Percentiles rank a stretch among this genome's conserved stretches.
Conservation (phyloP, 768 basidiomycete genomes). For the Gymnopilus dilepis region DNA sequence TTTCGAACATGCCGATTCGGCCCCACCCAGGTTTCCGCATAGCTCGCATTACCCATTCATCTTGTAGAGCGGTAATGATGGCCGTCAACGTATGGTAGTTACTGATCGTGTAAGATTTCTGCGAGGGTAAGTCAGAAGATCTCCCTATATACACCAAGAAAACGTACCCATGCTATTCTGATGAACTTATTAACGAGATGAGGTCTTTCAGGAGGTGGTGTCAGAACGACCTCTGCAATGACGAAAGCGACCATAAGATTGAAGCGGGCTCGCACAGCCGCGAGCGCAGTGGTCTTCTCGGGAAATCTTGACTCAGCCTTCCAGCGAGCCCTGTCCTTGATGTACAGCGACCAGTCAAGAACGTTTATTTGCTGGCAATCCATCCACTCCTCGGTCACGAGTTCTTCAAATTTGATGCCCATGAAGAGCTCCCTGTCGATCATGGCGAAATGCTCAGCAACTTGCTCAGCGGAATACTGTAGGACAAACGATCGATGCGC, state of each 20-base stretch:
- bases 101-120: slow-evolving; percentile 83
- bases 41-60: slow-evolving; percentile 67
- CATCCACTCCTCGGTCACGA: slow-evolving; percentile 78
- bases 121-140: slow-evolving; percentile 11
- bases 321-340: slow-evolving; percentile 74
- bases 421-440: slow-evolving; percentile 90
- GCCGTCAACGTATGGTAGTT: slow-evolving; percentile 84
- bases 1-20: slow-evolving; percentile 72
- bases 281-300: slow-evolving; percentile 73
- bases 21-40: slow-evolving; percentile 69
- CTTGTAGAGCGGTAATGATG: slow-evolving; percentile 77
- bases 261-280: slow-evolving; percentile 79
- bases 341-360: slow-evolving; percentile 83
- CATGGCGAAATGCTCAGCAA: slow-evolving; percentile 84
- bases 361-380: slow-evolving; percentile 67
- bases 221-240: slow-evolving; percentile 79
- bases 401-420: slow-evolving; percentile 85
- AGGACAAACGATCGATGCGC: slow-evolving; percentile 76
- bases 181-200: slow-evolving; percentile 79
- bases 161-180: slow-evolving; percentile 81
- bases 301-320: slow-evolving; percentile 63
- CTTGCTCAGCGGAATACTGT: slow-evolving; percentile 56
- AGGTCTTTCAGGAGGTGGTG: slow-evolving; percentile 67
- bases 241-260: slow-evolving; percentile 85
- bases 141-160: not conserved